Conservation (phyloP, 768 basidiomycete genomes). For the Rhizopogon sp. region DNA sequence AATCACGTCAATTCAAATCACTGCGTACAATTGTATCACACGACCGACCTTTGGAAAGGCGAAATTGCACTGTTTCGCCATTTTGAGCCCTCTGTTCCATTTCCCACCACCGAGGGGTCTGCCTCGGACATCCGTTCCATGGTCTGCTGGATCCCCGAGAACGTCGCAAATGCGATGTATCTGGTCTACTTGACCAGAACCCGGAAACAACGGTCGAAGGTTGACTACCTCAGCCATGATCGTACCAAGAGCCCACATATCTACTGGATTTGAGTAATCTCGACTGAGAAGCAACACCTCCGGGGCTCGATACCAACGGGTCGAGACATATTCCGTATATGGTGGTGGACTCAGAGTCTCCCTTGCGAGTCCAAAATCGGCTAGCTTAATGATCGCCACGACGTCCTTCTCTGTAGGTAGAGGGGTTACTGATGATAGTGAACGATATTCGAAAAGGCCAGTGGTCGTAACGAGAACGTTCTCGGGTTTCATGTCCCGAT, state of each 20-base stretch:
- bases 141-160: conserved; percentile 88
- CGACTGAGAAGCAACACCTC: conserved; percentile 89
- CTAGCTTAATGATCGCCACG: conserved; percentile 93
- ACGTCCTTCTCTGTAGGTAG: conserved; percentile 86
- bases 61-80: conserved; percentile 85
- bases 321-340: conserved; percentile 98
- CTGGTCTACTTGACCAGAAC: conserved; percentile 89
- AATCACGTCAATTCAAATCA: conserved; percentile 3
- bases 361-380: conserved; percentile 95
- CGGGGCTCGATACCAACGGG: conserved; percentile 99
- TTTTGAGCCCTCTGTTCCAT: conserved; percentile 81
- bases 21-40: background rate
- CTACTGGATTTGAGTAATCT: conserved; percentile 95
- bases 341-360: conserved; percentile 86
- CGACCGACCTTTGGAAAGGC: conserved; percentile 79
- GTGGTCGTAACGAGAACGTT: conserved; percentile 98
- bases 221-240: conserved; percentile 98
- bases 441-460: conserved; percentile 86
- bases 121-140: conserved; percentile 70
- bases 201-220: conserved; percentile 92
- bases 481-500: conserved; percentile 99
- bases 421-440: conserved; percentile 65
- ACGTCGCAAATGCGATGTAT: conserved; percentile 85
- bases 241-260: conserved; percentile 99
- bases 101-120: conserved; percentile 77